Evolutionary conservation across 768 basidiomycete species (phyloP), one percentile per base, ranked within the genome.

Genomic region (Boletus fagicola): DNA sequence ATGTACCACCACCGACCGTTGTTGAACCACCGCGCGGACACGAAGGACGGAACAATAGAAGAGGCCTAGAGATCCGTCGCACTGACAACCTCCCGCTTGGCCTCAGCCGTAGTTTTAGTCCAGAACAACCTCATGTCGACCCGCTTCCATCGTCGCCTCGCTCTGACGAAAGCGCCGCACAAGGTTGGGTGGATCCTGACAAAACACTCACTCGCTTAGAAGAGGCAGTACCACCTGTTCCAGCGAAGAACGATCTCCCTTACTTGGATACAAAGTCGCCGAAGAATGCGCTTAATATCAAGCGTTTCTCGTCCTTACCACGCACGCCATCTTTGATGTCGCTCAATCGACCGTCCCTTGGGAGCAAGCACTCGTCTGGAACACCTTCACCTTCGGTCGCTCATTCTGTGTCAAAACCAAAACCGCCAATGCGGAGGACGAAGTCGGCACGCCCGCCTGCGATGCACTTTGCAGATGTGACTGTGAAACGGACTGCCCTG

Each of bases 401-500:
- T 73, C 49, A 60, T 58, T 78, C 78, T 53, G 30, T 52, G 22
- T 22, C 47, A 46, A 65, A 33, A 52, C 67, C 46, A 22, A 66
- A 47, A 24, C 65, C 57, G 11, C 63, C 63, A 38, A 63, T 65
- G 30, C 70, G 65, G 22, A 76, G 64, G 56, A 69, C 70, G n/a
- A 77, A 67, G 43, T 69, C 74, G 22, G 51, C 70, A 13, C 76
- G 83, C 68, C 90, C 90, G 3, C 74, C 84, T 44, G 87, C 89
- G 13, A 82, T 94, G 84, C 78, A 79, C 61, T 89, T 80, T 64
- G 75, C 79, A 44, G 90, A 95, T 65, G 77, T 94, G 4, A 64
- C 77, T 31, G 66, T 72, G 15, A 78, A 79, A 70, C 80, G 76
- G 60, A 85, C 78, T 30, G 64, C 87, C 3, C 58, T 82, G 5